Percentiles rank a stretch among this genome's conserved stretches.
Conservation (phyloP, 352 stramenopile species). For the Phytophthora sansomeana region DNA sequence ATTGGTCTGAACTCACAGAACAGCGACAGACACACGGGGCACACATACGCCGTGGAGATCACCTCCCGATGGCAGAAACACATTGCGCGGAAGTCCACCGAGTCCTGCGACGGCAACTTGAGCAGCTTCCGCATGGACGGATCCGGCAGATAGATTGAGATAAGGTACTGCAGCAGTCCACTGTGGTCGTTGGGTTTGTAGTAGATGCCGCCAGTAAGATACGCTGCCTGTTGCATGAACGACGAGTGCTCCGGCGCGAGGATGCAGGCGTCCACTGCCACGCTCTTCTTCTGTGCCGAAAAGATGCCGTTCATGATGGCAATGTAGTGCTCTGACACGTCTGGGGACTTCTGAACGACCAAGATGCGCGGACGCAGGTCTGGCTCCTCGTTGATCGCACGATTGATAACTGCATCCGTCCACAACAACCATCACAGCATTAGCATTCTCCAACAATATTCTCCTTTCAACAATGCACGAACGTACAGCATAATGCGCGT, state of each 20-base stretch:
- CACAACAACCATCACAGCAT: constrained; percentile 11
- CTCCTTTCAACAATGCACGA: background rate
- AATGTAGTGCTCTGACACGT: constrained; percentile 91
- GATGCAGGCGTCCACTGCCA: constrained; percentile 86
- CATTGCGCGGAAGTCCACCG: constrained; percentile 90
- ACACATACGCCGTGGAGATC: constrained; percentile 86
- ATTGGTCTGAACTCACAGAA: constrained; percentile 90
- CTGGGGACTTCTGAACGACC: constrained; percentile 83
- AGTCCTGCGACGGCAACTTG: constrained; percentile 86
- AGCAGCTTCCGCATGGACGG: constrained; percentile 80
- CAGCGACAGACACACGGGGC: constrained; percentile 88
- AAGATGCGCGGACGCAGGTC: constrained; percentile 85
- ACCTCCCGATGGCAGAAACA: constrained; percentile 90
- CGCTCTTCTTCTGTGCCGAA: constrained; percentile 88
- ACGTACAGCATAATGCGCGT: constrained; percentile 83
- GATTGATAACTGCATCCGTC: constrained; percentile 79
- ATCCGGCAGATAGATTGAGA: constrained; percentile 89
- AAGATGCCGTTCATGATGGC: constrained; percentile 93
- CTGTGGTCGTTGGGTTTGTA: constrained; percentile 81
- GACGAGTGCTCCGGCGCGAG: constrained; percentile 77
- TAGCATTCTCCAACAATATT: background rate
- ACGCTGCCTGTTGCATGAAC: constrained; percentile 90
- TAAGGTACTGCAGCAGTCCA: constrained; percentile 84
- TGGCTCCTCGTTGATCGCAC: constrained; percentile 78
- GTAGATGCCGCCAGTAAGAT: constrained; percentile 89